Evolutionary conservation across 2,329 filamentous ascomycete genomes (phyloP), one percentile per base, ranked within the genome.

Genomic region (Endoconidiophora polonica): DNA sequence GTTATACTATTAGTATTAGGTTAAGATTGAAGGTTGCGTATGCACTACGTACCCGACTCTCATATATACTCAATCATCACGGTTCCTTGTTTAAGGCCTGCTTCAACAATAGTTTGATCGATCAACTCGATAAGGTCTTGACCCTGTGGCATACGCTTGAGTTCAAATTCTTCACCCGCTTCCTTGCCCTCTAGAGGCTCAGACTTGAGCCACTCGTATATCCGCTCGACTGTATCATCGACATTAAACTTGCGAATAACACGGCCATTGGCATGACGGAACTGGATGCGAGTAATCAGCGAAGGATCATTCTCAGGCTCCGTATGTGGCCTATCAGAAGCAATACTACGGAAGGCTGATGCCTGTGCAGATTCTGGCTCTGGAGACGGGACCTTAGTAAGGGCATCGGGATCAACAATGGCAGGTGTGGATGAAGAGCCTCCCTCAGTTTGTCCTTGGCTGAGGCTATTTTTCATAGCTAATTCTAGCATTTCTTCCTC

Each of bases 401-500:
- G 71, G 33, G 85, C 81, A 64, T 98, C 91, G 0, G 90, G 90
- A 57, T 96, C 90, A 52, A 81, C 73, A 5, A 83, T 69, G 58
- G 58, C 61, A 54, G 59, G 61, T 61, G 45, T 60, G 16, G 39
- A 40, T 55, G 59, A 61, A 61, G 45, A 60, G 40, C 54, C 55
- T 36, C 57, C 57, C 39, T 56, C 56, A 14, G 56, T 61, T 1
- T 72, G 75, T 12, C 78, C 80, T 36, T 38, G 14, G 14, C 42
- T 44, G 43, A 96, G 68, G 60, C 88, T 95, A 66, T 93, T 91
- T 62, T 88, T 79, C 60, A 98, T 65, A 0, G 91, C 91, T 75
- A 95, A 80, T 63, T 95, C 83, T 57, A 98, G 69, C 87, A 94
- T 94, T 66, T 98, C 88, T 46, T 96, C 88, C 61, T 98, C 91